phyloP scores from a whole-genome alignment of 1,284 basidiomycete species.

The Apiotrichum akiyoshidainum region DNA sequence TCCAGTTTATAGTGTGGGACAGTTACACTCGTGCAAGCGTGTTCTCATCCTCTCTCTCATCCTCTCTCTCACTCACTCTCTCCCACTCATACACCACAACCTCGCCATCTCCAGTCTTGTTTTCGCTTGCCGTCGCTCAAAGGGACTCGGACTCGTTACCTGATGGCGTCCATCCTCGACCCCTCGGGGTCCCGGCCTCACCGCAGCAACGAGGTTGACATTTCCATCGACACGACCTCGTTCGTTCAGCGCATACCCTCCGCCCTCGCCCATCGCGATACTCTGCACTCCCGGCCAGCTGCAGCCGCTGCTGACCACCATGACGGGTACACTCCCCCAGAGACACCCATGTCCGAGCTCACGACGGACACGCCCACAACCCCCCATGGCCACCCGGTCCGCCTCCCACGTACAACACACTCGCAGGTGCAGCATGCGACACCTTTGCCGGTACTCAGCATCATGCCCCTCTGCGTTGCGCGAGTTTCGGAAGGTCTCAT shows the following conservation, averaged over 20 bases:
- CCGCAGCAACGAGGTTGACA: neutral
- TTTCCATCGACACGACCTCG: too few relatives aligned
- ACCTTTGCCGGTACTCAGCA: slow-evolving; percentile 29
- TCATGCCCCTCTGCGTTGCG: slow-evolving; percentile 34
- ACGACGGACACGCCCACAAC: slow-evolving; percentile 5
- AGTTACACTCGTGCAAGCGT: too few relatives aligned
- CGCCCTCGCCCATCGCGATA: neutral
- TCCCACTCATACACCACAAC: too few relatives aligned
- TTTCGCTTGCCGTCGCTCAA: too few relatives aligned
- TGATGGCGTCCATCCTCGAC: too few relatives aligned
- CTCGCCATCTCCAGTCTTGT: too few relatives aligned
- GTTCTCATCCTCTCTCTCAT: too few relatives aligned
- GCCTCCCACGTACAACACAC: neutral
- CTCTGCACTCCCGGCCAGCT: neutral
- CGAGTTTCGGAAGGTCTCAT: slow-evolving; percentile 37
- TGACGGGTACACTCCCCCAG: neutral
- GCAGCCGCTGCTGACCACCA: too few relatives aligned
- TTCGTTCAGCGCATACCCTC: too few relatives aligned
- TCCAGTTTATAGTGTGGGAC: too few relatives aligned
- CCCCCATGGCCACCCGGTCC: slow-evolving; percentile 11
- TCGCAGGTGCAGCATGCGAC: slow-evolving; percentile 10
- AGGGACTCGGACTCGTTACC: too few relatives aligned
- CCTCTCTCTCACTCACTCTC: too few relatives aligned
- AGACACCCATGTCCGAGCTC: neutral
- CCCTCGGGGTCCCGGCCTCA: neutral